Evolutionary conservation across 805 yeast genomes (phyloP).

Genomic region (Pichia californica): DNA sequence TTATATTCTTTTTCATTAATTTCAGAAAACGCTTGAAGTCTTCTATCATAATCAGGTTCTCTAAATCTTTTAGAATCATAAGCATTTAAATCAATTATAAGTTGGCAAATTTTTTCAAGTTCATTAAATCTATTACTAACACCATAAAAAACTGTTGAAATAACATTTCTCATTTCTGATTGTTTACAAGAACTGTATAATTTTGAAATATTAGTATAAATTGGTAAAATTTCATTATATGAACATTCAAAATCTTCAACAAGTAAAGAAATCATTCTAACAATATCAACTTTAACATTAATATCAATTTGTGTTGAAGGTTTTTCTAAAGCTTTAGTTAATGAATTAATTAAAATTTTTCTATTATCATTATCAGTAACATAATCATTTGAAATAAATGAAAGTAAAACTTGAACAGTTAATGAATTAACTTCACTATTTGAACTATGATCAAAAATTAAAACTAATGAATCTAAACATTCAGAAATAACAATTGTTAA

Average conservation of each 20-base stretch:
- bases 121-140: slow-evolving; percentile 48
- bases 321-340: slow-evolving; percentile 55
- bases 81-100: slow-evolving; percentile 66
- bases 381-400: slow-evolving; percentile 51
- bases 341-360: slow-evolving; percentile 45
- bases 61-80: slow-evolving; percentile 54
- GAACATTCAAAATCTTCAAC: slow-evolving; percentile 47
- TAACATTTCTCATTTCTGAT: slow-evolving; percentile 50
- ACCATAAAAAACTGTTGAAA: slow-evolving; percentile 53
- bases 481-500: slow-evolving; percentile 54
- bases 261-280: slow-evolving; percentile 51
- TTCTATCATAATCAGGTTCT: slow-evolving; percentile 72
- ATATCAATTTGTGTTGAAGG: slow-evolving; percentile 46
- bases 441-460: slow-evolving; percentile 35
- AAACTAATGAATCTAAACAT: slow-evolving; percentile 46
- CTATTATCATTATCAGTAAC: slow-evolving; percentile 51
- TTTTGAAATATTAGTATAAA: slow-evolving; percentile 26
- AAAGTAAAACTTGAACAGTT: slow-evolving; percentile 44
- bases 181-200: slow-evolving; percentile 57
- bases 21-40: slow-evolving; percentile 59
- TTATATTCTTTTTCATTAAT: slow-evolving; percentile 52
- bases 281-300: slow-evolving; percentile 47
- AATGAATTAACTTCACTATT: slow-evolving; percentile 43
- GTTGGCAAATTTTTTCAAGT: slow-evolving; percentile 38
- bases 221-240: slow-evolving; percentile 39